Evolutionary conservation across 768 basidiomycete genomes (phyloP).

Genomic region (Kwoniella sp.): DNA sequence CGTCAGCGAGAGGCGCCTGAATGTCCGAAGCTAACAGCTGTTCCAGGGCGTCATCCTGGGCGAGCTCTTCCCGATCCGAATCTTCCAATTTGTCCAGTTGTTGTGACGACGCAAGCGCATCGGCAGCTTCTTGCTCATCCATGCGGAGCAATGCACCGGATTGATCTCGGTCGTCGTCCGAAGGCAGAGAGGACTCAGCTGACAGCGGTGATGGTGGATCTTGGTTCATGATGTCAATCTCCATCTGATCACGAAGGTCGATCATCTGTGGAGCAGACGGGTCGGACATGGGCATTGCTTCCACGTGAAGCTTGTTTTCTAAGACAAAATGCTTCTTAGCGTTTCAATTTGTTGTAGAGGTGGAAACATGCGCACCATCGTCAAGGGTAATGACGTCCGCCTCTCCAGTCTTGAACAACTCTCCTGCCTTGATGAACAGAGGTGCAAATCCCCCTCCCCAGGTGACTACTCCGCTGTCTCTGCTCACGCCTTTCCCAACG

Average conservation of each 20-base stretch:
- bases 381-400: constrained; percentile 33
- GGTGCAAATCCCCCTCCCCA: constrained; percentile 42
- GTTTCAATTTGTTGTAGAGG: not conserved
- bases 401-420: constrained; percentile 47
- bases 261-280: constrained; percentile 36
- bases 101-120: not conserved
- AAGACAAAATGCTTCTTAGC: too few relatives aligned
- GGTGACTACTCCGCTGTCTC: constrained; percentile 16
- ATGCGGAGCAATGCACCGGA: too few relatives aligned
- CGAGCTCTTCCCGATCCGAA: not conserved
- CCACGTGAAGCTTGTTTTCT: constrained; percentile 27
- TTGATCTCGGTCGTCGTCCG: not conserved
- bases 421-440: constrained; percentile 47
- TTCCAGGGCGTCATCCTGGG: constrained; percentile 5
- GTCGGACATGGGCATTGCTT: constrained; percentile 25
- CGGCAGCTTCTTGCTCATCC: not conserved
- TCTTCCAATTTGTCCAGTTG: not conserved
- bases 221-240: constrained; percentile 20
- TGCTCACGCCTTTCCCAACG: constrained; percentile 23
- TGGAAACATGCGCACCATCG: constrained; percentile 18
- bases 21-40: not conserved
- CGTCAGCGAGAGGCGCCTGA: not conserved
- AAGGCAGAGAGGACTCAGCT: not conserved
- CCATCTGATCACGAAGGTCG: constrained; percentile 23
- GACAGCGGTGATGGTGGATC: constrained; percentile 2